Base-by-base conservation (phyloP, 169 alveolate species). In the Cryptosporidium baileyi region DNA sequence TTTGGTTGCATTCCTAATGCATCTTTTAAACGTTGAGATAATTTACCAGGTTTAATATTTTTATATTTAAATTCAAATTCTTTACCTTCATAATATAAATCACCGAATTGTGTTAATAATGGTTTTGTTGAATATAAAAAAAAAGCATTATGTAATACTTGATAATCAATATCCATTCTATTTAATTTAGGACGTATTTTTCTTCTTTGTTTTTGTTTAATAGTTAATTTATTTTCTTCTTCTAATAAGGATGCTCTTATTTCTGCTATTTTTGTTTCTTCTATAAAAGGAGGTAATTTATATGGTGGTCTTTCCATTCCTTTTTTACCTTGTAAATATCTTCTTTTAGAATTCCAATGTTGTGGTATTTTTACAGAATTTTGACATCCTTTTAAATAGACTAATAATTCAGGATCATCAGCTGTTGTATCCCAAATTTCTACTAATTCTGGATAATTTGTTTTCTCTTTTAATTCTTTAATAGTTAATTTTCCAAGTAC, bases 121-220 rank as follows among this genome's bases (percentile, higher is more conserved):
- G 99, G 99, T 89, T 96, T 97, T 22, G 97, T 96, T 82, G 98
- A 96, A 91, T 96, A 90, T 91, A 96, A 96, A 90, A 98, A 98
- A 93, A 98, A 98, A 0, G 99, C 99, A 93, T 97, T 99, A 92
- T 97, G 99, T 3, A 98, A 94, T 28, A 97, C 95, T 81, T 96
- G 95, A 92, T 98, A 97, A 91, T 97, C 99, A 43, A 97, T 97
- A 82, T 97, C 99, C 91, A 97, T 91, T 82, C 97, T 94, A 28
- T 98, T 98, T 85, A 95, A 88, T 89, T 97, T 97, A 19, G 99
- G 99, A 49, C 99, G 93, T 92, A 96, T 98, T 92, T 98, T 96
- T 85, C 97, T 99, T 82, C 99, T 85, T 95, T 96, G 94, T 91
- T 96, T 96, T 91, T 98, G 98, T 90, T 96, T 96, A 61, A 97